Base-by-base conservation (phyloP, 768 basidiomycete genomes). In the Tricholoma sp. region DNA sequence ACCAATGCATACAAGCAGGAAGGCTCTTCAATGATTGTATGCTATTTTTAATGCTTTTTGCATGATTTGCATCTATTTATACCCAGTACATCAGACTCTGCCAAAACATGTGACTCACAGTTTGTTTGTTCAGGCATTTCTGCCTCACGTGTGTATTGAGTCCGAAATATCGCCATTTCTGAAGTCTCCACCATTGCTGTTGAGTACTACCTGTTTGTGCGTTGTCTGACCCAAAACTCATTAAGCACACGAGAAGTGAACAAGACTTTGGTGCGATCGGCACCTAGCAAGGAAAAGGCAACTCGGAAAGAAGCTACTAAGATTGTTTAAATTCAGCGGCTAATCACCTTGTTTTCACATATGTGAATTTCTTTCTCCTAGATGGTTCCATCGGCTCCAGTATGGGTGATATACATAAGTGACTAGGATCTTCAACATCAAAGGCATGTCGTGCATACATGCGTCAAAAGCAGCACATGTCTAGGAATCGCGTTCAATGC, bases 401-500 rank as follows among this genome's bases (percentile, higher is more conserved):
- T 45, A 54, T 54, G 29, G 11, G 31, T 19, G 41, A 41, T 19
- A 43, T 43, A 49, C 35, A 35, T 11, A 51, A 57, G 55, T 58
- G 19, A 43, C 18, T 43, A 7, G 41, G 19, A 59, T 61, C 57
- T 52, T 64, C 57, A 59, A 64, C 60, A 64, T 66, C 62, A 66
- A 65, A 65, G 60, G 56, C 70, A 67, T 68, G 69, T 64, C 62
- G 60, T 58, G 61, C 61, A 60, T 62, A 67, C 69, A 67, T 63
- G 61, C 59, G 61, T 57, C 49, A 56, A 49, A 58, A 35, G 50
- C n/a, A 32, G 57, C 58, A 54, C 59, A 62, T 64, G 60, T 60
- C 52, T 69, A 67, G 61, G 69, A 69, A 70, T 61, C 59, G 52
- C 57, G 59, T 60, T 52, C n/a, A n/a, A n/a, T 61, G 61, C 56